These are phyloP conservation scores for Breynia disticha DNA, from an alignment of 441 rosid genomes.

Conservation along the genomic window DNA sequence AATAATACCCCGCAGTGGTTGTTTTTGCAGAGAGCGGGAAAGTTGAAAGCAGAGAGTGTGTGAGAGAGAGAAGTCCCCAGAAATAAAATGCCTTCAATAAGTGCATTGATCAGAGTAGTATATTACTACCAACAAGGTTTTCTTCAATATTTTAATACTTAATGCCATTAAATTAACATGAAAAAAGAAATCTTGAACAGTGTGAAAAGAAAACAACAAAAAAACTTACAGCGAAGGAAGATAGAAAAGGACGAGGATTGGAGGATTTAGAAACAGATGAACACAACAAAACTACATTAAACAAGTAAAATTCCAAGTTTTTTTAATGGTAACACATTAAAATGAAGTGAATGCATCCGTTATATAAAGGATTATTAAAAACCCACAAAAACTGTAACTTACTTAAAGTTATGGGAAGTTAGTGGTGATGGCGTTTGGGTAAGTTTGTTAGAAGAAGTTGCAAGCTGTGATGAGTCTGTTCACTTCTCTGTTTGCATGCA, in stretches of 20 bases:
- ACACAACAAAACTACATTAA: neutral
- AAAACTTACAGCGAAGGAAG: constrained; percentile 23
- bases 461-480: neutral
- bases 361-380: neutral
- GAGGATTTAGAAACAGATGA: constrained; percentile 5
- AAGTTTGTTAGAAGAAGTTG: too few relatives aligned
- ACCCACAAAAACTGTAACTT: neutral
- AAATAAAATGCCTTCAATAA: constrained; percentile 25
- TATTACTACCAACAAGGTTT: too few relatives aligned
- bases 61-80: constrained; percentile 28
- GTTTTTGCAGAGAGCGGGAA: constrained; percentile 51
- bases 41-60: constrained; percentile 35
- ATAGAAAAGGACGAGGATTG: constrained; percentile 35
- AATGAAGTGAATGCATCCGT: neutral
- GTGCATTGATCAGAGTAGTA: neutral
- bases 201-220: constrained; percentile 23
- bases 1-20: neutral
- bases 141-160: neutral
- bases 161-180: neutral
- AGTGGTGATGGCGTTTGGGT: too few relatives aligned
- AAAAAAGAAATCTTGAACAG: constrained; percentile 22
- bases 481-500: neutral
- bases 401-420: neutral
- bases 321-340: neutral
- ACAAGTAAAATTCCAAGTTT: neutral